Evolutionary conservation across 179 eudicot species (phyloP).

Genomic region (Patellifolia procumbens): DNA sequence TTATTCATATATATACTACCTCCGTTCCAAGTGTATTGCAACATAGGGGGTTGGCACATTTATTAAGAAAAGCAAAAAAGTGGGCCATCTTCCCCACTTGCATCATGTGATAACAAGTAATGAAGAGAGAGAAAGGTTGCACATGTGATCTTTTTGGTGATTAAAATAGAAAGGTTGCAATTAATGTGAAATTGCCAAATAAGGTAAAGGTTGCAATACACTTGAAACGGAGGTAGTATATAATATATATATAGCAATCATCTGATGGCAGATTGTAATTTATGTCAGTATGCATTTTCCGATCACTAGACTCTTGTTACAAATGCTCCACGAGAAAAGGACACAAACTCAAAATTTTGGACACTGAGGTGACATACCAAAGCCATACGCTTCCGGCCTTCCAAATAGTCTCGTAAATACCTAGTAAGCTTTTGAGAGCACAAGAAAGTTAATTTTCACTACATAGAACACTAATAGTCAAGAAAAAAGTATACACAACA

Average conservation of each 20-base stretch:
- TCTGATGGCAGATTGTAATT: background rate
- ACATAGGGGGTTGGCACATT: too few relatives aligned
- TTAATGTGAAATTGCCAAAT: too few relatives aligned
- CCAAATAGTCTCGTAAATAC: slow-evolving; percentile 82
- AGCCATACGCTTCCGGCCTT: slow-evolving; percentile 93
- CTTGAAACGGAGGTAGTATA: too few relatives aligned
- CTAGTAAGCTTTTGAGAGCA: slow-evolving; percentile 62
- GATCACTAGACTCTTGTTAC: background rate
- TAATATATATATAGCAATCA: background rate
- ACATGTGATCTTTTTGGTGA: too few relatives aligned
- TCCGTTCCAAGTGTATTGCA: too few relatives aligned
- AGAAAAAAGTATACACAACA: background rate
- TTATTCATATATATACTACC: too few relatives aligned
- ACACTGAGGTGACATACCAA: slow-evolving; percentile 54
- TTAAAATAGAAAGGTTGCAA: too few relatives aligned
- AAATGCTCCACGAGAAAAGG: background rate
- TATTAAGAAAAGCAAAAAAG: too few relatives aligned
- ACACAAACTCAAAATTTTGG: background rate
- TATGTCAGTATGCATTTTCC: background rate
- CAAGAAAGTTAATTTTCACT: slow-evolving; percentile 14
- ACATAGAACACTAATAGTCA: background rate
- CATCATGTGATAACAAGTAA: too few relatives aligned
- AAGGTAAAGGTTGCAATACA: too few relatives aligned
- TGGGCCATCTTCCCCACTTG: too few relatives aligned
- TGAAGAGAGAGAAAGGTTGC: too few relatives aligned